A percentile compares a stretch with the other conserved stretches of the same genome.
Evolutionary conservation across 345 rosid species (phyloP).

Genomic region (Jatropha curcas): DNA sequence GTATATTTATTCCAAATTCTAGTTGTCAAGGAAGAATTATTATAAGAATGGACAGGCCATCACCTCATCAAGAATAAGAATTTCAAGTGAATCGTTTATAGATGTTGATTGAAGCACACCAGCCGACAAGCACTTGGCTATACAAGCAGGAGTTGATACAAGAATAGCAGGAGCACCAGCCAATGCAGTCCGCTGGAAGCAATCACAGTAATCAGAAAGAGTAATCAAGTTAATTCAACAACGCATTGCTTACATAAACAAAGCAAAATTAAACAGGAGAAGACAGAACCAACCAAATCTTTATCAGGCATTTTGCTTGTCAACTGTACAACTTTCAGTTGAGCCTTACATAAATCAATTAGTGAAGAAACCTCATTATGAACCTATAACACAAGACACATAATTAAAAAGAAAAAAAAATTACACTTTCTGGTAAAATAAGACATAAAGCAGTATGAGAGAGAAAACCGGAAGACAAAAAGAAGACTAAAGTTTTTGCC

Average conservation of each 20-base stretch:
- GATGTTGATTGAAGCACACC: conserved; percentile 63
- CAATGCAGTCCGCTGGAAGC: conserved; percentile 64
- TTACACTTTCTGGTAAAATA: background rate
- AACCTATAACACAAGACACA: conserved; percentile 43
- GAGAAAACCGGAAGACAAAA: background rate
- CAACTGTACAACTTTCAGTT: conserved; percentile 66
- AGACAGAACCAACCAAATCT: conserved; percentile 60
- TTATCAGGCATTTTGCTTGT: conserved; percentile 66
- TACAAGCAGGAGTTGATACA: conserved; percentile 80
- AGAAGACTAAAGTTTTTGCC: too few relatives aligned
- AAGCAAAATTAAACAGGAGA: background rate
- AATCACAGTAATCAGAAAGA: conserved; percentile 3
- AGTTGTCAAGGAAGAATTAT: background rate
- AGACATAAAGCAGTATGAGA: background rate
- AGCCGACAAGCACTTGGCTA: conserved; percentile 71
- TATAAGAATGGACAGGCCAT: conserved; percentile 6
- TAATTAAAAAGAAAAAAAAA: background rate
- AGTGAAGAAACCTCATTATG: conserved; percentile 59
- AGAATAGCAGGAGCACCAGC: conserved; percentile 75
- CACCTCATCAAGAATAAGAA: conserved; percentile 94
- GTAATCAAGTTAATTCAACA: background rate
- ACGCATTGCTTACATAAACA: background rate
- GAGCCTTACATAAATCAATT: conserved; percentile 75
- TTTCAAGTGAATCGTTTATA: conserved; percentile 64
- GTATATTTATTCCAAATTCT: background rate